Percentiles rank a stretch among this genome's conserved stretches.
Evolutionary conservation across 768 basidiomycete species (phyloP).

Genomic region (Dentipellis sp.): DNA sequence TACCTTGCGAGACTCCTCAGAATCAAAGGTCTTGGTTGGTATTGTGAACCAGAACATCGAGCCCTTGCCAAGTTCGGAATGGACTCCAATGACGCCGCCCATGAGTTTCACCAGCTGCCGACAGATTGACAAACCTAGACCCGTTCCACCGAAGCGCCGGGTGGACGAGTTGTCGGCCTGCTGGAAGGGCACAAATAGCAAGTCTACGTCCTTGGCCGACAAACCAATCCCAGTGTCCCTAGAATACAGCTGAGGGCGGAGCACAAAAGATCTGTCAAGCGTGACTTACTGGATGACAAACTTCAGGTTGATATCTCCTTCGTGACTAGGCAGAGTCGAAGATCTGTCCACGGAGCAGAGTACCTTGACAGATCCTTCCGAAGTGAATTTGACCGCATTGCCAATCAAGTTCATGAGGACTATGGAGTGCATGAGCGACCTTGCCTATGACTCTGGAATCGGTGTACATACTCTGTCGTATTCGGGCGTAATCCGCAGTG

Average conservation of each 20-base stretch:
- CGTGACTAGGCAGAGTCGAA: conserved; percentile 13
- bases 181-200: conserved; percentile 66
- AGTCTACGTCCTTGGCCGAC: conserved; percentile 53
- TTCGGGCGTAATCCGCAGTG: conserved; percentile 64
- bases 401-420: conserved; percentile 73
- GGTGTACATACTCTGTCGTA: conserved; percentile 38
- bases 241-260: conserved; percentile 20
- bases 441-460: too few relatives aligned
- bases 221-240: conserved; percentile 64
- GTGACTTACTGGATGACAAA: conserved; percentile 50
- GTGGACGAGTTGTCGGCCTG: conserved; percentile 77
- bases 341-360: conserved; percentile 44
- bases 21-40: conserved; percentile 48
- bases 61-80: conserved; percentile 53
- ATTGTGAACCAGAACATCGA: conserved; percentile 71
- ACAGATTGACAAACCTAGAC: conserved; percentile 66
- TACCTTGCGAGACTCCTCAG: conserved; percentile 51
- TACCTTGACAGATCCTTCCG: conserved; percentile 52
- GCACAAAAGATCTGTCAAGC: background rate
- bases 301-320: conserved; percentile 41
- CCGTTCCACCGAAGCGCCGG: conserved; percentile 70
- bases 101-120: conserved; percentile 69
- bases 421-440: too few relatives aligned
- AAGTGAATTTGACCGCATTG: conserved; percentile 71
- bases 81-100: conserved; percentile 64